Evolutionary conservation across 305 asterid species (phyloP).

Genomic region (Fraxinus nigra): DNA sequence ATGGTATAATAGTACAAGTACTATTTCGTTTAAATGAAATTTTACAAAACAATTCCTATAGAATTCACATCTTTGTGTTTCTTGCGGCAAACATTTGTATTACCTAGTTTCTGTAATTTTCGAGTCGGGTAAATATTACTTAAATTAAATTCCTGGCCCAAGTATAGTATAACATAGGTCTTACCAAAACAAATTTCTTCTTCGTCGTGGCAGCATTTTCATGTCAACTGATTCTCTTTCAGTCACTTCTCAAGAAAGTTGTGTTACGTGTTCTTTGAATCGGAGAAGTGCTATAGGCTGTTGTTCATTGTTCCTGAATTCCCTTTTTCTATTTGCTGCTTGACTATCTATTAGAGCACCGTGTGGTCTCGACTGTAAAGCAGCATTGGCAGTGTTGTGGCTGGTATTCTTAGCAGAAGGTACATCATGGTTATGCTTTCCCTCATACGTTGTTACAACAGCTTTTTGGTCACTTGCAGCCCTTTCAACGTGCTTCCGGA

Average conservation of each 20-base stretch:
- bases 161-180: slow-evolving; percentile 21
- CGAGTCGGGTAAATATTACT: slow-evolving; percentile 14
- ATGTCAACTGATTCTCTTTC: background rate
- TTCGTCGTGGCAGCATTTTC: slow-evolving; percentile 13
- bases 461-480: slow-evolving; percentile 82
- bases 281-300: slow-evolving; percentile 53
- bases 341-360: slow-evolving; percentile 30
- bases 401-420: slow-evolving; percentile 74
- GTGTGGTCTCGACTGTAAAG: slow-evolving; percentile 50
- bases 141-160: slow-evolving; percentile 25
- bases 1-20: slow-evolving; percentile 26
- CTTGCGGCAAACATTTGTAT: slow-evolving; percentile 26
- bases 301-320: slow-evolving; percentile 48
- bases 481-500: slow-evolving; percentile 83
- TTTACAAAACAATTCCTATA: slow-evolving; percentile 34
- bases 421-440: slow-evolving; percentile 82
- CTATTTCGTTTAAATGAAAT: slow-evolving; percentile 19
- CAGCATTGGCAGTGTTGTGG: slow-evolving; percentile 45
- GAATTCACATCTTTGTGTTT: slow-evolving; percentile 24
- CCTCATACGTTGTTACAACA: slow-evolving; percentile 85
- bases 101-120: slow-evolving; percentile 29
- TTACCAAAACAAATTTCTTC: background rate
- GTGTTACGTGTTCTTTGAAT: slow-evolving; percentile 65
- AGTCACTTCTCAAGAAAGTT: slow-evolving; percentile 4
- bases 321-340: slow-evolving; percentile 29